Evolutionary conservation across 257 asterid genomes (phyloP).

Genomic region (Datura wrightii): DNA sequence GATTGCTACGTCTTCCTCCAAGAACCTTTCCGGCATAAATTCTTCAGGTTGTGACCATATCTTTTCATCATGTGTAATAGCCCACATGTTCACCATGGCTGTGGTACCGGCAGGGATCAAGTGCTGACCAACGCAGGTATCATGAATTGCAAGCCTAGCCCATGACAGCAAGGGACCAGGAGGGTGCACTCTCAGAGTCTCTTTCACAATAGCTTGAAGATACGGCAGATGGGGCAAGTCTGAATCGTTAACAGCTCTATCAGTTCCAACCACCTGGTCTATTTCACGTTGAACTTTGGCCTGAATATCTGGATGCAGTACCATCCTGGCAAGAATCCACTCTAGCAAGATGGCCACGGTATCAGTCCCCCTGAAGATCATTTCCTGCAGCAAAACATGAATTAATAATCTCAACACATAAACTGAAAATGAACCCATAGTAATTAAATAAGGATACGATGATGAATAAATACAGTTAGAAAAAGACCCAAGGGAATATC

Average conservation of each 20-base stretch:
- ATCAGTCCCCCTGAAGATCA: conserved; percentile 85
- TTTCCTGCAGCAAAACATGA: conserved; percentile 52
- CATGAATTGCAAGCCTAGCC: conserved; percentile 80
- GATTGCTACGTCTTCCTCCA: conserved; percentile 53
- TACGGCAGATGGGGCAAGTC: conserved; percentile 67
- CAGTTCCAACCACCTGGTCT: conserved; percentile 44
- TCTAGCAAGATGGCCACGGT: conserved; percentile 81
- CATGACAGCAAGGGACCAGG: conserved; percentile 92
- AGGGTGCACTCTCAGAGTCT: conserved; percentile 75
- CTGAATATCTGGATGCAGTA: conserved; percentile 76
- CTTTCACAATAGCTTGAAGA: conserved; percentile 71
- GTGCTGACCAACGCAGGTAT: conserved; percentile 58
- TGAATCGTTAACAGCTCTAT: conserved; percentile 46
- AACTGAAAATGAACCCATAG: not conserved
- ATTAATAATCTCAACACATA: not conserved
- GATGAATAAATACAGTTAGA: not conserved
- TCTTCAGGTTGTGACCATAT: conserved; percentile 62
- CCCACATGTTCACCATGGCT: conserved; percentile 96
- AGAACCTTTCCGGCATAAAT: conserved; percentile 67
- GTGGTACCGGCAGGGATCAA: conserved; percentile 74
- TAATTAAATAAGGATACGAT: not conserved
- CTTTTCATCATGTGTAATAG: conserved; percentile 63
- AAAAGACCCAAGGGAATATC: not conserved
- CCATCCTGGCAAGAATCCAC: conserved; percentile 94
- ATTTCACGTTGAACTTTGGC: conserved; percentile 67